phyloP scores from a whole-genome alignment of 2,329 filamentous ascomycete genomes.

The Paracoccidioides lutzii region DNA sequence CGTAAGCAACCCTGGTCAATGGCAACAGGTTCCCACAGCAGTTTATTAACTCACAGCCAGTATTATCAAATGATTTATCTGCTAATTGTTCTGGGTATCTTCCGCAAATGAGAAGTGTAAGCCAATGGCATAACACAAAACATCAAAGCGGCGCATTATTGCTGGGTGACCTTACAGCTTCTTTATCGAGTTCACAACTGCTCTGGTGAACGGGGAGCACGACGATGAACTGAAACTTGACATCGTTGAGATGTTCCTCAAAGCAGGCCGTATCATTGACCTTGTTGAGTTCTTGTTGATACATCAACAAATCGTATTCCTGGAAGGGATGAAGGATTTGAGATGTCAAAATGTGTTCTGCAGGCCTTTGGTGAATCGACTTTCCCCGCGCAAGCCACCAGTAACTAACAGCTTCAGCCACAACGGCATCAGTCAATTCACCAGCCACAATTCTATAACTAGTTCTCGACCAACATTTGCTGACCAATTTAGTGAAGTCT shows the following conservation, averaged over 20 bases:
- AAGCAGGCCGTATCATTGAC: constrained; percentile 8
- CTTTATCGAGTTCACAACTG: constrained; percentile 66
- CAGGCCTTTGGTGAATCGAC: not conserved
- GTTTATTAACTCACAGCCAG: constrained; percentile 46
- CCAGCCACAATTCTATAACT: not conserved
- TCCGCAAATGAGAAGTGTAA: constrained; percentile 8
- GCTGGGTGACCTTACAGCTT: constrained; percentile 49
- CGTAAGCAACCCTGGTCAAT: not conserved
- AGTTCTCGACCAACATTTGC: not conserved
- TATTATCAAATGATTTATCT: constrained; percentile 89
- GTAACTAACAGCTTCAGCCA: constrained; percentile 1
- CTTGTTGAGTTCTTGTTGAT: not conserved
- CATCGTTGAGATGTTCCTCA: constrained; percentile 9
- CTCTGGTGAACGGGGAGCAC: constrained; percentile 48
- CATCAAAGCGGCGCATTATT: not conserved
- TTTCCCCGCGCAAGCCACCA: not conserved
- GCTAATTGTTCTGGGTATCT: constrained; percentile 85
- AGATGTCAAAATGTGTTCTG: not conserved
- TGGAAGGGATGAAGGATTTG: not conserved
- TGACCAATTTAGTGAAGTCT: too few relatives aligned
- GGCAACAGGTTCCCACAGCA: not conserved
- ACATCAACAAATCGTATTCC: not conserved
- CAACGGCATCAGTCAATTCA: not conserved
- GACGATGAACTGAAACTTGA: constrained; percentile 12
- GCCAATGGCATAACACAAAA: not conserved